These are phyloP conservation scores for Crucihimalaya himalaica DNA, from an alignment of 345 rosid genomes.

Conservation along the genomic window DNA sequence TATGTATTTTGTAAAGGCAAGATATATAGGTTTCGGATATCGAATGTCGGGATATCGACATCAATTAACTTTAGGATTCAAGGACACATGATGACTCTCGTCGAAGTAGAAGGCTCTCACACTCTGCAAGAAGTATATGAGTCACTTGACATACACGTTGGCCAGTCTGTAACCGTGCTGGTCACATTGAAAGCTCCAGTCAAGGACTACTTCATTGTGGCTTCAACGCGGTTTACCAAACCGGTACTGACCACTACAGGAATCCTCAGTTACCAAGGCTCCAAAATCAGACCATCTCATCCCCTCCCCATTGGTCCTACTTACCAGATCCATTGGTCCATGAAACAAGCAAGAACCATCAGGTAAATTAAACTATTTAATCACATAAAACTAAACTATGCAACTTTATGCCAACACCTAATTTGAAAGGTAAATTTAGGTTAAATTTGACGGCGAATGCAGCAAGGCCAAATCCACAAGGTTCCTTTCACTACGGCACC, in stretches of 20 bases:
- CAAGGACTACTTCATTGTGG: constrained; percentile 66
- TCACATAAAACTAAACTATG: not conserved
- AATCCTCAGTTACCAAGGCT: constrained; percentile 63
- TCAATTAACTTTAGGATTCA: constrained; percentile 84
- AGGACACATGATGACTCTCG: constrained; percentile 65
- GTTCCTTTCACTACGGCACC: constrained; percentile 50
- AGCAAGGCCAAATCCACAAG: constrained; percentile 57
- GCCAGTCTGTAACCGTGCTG: constrained; percentile 66
- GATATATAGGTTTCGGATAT: constrained; percentile 61
- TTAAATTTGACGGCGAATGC: constrained; percentile 54
- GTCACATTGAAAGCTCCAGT: constrained; percentile 47
- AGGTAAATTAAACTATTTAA: constrained; percentile 42
- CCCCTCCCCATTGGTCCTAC: constrained; percentile 71
- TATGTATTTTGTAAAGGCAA: constrained; percentile 54
- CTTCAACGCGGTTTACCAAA: constrained; percentile 75
- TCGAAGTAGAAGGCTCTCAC: constrained; percentile 90
- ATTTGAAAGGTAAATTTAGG: constrained; percentile 23
- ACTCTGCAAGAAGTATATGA: constrained; percentile 64
- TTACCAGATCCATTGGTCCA: constrained; percentile 70
- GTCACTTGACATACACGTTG: constrained; percentile 71
- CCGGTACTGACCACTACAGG: constrained; percentile 52
- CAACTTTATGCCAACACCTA: not conserved
- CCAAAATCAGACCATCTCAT: constrained; percentile 51
- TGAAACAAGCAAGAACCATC: constrained; percentile 80
- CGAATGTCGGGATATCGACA: constrained; percentile 69